Evolutionary conservation across 1,284 basidiomycete genomes (phyloP), one percentile per base, ranked within the genome.

Genomic region (Papiliotrema laurentii): DNA sequence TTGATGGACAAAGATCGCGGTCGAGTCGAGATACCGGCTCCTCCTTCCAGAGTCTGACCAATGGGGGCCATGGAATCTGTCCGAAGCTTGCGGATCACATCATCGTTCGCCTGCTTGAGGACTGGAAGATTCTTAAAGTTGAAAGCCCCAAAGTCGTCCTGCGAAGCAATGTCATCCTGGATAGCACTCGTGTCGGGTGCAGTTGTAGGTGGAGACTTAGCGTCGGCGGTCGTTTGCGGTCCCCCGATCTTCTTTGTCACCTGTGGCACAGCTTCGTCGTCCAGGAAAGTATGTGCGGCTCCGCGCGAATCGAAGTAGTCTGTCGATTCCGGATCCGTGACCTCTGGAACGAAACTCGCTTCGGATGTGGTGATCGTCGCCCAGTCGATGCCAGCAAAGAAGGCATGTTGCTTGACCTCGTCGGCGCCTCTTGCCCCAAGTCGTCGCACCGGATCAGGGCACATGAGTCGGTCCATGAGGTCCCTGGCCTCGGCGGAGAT

Each of bases 251-350:
- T 53, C 49, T 88, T 84, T 78, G 94, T 92, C 34, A 91, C 76
- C 68, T 92, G 88, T 33, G 87, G 82, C 40, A 89, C 82, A 16
- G 89, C 89, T 25, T 59, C 68, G n/a, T 69, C 69, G 37, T 71
- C 68, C 14, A 66, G 64, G 57, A 69, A 69, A 0, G 50, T 53
- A 21, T 59, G 54, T 5, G 59, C 56, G 7, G 72, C 72, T 0
- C 96, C 96, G 26, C 96, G 85, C 51, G 91, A 82, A 74, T 99
- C 96, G 64, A 99, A 99, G 77, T 99, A 99, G 71, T 98, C 96
- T 13, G 96, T 99, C 22, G 90, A 96, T 73, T 97, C 94, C 0
- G 92, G 91, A 71, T 98, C 94, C 9, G 86, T 83, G 30, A 96
- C 83, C 65, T 93, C 87, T 37, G 96, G 96, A 43, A 98, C 92